A percentile compares a stretch with the other conserved stretches of the same genome.
phyloP scores from a whole-genome alignment of 768 basidiomycete genomes.

The Russula griseocarnosa region DNA sequence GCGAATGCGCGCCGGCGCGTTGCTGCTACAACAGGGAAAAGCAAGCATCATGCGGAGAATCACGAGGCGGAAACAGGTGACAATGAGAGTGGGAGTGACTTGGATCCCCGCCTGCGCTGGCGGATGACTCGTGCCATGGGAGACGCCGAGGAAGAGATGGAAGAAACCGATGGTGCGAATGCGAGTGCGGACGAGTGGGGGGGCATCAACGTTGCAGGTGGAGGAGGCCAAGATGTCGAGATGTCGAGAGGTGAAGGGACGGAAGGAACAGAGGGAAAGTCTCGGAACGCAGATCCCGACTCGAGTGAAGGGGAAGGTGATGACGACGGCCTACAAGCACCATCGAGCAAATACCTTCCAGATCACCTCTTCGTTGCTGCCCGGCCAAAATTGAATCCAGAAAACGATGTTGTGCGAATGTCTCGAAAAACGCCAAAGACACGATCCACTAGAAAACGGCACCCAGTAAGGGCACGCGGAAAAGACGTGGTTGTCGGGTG shows the following conservation, averaged over 20 bases:
- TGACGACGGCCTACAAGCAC: background rate
- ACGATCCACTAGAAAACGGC: conserved; percentile 13
- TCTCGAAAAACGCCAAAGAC: conserved; percentile 6
- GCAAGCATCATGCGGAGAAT: conserved; percentile 8
- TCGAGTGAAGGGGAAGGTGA: background rate
- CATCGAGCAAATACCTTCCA: conserved; percentile 25
- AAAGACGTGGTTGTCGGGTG: conserved; percentile 29
- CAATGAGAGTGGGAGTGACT: conserved; percentile 9
- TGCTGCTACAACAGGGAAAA: conserved; percentile 9
- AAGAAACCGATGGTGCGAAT: background rate
- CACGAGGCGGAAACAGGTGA: conserved; percentile 13
- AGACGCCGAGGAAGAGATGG: conserved; percentile 24
- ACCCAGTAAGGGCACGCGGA: conserved; percentile 1
- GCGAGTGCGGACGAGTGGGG: conserved; percentile 21
- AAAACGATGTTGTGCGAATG: background rate
- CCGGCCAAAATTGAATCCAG: conserved; percentile 5
- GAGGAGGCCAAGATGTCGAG: conserved; percentile 6
- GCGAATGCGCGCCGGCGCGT: conserved; percentile 9
- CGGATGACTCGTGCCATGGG: conserved; percentile 29
- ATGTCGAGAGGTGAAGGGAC: conserved; percentile 10
- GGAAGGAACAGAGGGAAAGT: background rate
- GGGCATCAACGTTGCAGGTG: conserved; percentile 6
- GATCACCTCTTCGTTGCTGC: conserved; percentile 27
- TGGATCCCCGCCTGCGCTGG: conserved; percentile 9
- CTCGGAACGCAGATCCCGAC: background rate